Conservation (phyloP, 306 rosid species). For the Quercus berberidifolia region DNA sequence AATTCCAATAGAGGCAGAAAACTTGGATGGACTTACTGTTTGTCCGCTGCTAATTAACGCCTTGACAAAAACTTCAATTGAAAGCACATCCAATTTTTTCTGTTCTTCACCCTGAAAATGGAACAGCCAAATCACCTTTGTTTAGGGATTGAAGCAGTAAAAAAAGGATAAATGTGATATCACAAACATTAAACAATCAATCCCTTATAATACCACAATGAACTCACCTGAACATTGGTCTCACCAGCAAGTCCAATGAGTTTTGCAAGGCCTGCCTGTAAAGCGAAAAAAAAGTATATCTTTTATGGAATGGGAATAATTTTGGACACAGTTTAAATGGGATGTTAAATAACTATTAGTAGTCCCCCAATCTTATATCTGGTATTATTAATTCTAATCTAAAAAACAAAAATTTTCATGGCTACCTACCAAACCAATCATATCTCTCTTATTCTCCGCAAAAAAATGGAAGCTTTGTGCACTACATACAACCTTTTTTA, state of each 20-base stretch:
- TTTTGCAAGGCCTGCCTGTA: slow-evolving; percentile 94
- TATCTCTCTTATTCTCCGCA: no score
- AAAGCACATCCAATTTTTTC: slow-evolving; percentile 93
- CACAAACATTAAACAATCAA: neutral
- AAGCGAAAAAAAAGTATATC: neutral
- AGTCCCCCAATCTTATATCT: neutral
- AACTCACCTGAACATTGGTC: slow-evolving; percentile 81
- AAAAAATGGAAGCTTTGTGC: no score
- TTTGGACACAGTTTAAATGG: no score
- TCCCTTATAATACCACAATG: neutral
- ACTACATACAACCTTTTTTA: no score
- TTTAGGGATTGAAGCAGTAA: neutral
- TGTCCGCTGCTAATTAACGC: slow-evolving; percentile 88
- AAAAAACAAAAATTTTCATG: no score
- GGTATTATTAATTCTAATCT: no score
- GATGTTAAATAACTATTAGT: no score
- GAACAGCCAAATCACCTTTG: neutral
- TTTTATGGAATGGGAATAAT: no score
- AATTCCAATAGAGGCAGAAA: neutral
- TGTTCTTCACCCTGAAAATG: slow-evolving; percentile 82
- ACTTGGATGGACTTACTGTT: slow-evolving; percentile 52
- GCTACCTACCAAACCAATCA: no score
- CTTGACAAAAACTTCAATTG: slow-evolving; percentile 90
- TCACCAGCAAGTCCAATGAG: slow-evolving; percentile 98
- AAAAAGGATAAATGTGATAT: neutral